phyloP scores from a whole-genome alignment of 805 yeast species.

The Wickerhamomyces ciferrii region DNA sequence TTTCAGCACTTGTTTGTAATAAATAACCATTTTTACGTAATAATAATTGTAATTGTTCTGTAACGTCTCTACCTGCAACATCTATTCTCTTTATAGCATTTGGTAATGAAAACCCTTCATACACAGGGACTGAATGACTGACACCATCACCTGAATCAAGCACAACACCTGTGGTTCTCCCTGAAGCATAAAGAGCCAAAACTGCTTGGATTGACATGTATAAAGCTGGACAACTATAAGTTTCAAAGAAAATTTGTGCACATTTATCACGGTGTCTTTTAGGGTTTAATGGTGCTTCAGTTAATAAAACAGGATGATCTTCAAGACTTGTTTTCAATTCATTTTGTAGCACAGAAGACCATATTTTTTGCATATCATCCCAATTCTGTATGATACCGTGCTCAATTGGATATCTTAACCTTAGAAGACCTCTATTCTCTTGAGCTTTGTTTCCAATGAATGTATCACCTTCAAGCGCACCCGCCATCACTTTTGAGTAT shows the following conservation, averaged over 20 bases:
- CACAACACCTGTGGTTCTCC: slow-evolving; percentile 86
- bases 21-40: slow-evolving; percentile 66
- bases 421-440: slow-evolving; percentile 69
- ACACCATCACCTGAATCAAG: slow-evolving; percentile 95
- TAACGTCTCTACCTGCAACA: slow-evolving; percentile 82
- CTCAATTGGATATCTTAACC: slow-evolving; percentile 63
- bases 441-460: slow-evolving; percentile 78
- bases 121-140: slow-evolving; percentile 81
- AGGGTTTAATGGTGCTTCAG: slow-evolving; percentile 89
- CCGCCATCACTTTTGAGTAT: slow-evolving; percentile 79
- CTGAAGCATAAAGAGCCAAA: slow-evolving; percentile 78
- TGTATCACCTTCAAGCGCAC: slow-evolving; percentile 55
- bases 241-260: slow-evolving; percentile 90
- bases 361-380: slow-evolving; percentile 80
- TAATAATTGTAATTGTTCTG: slow-evolving; percentile 66
- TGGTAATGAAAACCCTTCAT: slow-evolving; percentile 79
- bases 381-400: slow-evolving; percentile 81
- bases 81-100: slow-evolving; percentile 70
- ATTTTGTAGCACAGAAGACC: slow-evolving; percentile 63
- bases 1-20: slow-evolving; percentile 68
- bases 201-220: slow-evolving; percentile 94
- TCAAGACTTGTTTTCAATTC: slow-evolving; percentile 56
- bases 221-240: slow-evolving; percentile 83
- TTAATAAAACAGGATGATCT: slow-evolving; percentile 82
- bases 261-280: slow-evolving; percentile 79